These are phyloP conservation scores for Aspergillus eucalypticola DNA, from an alignment of 2,329 filamentous ascomycete genomes.

Conservation along the genomic window DNA sequence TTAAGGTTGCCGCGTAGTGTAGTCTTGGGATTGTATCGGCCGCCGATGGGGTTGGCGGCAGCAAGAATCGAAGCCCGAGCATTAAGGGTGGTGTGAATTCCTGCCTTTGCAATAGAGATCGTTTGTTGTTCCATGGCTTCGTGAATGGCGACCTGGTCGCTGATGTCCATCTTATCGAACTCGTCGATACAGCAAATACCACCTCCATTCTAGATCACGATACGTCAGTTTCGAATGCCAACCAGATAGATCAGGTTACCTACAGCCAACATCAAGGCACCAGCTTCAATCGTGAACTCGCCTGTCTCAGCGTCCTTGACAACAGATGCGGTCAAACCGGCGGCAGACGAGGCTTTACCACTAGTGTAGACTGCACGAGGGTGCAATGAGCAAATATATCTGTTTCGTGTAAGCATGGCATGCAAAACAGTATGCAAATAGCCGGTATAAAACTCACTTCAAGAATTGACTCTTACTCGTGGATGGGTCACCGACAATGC, in stretches of 20 bases:
- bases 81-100: slow-evolving; percentile 96
- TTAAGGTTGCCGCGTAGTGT: slow-evolving; percentile 95
- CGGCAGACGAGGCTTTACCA: slow-evolving; percentile 94
- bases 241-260: slow-evolving; percentile 13
- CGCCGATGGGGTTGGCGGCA: slow-evolving; percentile 92
- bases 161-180: slow-evolving; percentile 99
- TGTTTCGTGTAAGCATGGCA: slow-evolving; percentile 22
- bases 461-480: slow-evolving; percentile 98
- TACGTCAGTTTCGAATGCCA: neutral
- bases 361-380: slow-evolving; percentile 96
- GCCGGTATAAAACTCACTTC: slow-evolving; percentile 56
- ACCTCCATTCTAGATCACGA: slow-evolving; percentile 60
- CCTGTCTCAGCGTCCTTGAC: slow-evolving; percentile 98
- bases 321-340: slow-evolving; percentile 94
- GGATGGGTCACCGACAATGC: slow-evolving; percentile 93
- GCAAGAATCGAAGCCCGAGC: slow-evolving; percentile 93
- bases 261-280: slow-evolving; percentile 90
- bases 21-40: slow-evolving; percentile 91
- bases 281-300: slow-evolving; percentile 97
- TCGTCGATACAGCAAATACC: slow-evolving; percentile 98
- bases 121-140: slow-evolving; percentile 99
- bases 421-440: too few species aligned
- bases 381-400: slow-evolving; percentile 93
- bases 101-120: slow-evolving; percentile 97
- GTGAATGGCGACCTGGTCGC: slow-evolving; percentile 96